Conservation (phyloP, 805 yeast genomes). For the Dipodascus albidus region DNA sequence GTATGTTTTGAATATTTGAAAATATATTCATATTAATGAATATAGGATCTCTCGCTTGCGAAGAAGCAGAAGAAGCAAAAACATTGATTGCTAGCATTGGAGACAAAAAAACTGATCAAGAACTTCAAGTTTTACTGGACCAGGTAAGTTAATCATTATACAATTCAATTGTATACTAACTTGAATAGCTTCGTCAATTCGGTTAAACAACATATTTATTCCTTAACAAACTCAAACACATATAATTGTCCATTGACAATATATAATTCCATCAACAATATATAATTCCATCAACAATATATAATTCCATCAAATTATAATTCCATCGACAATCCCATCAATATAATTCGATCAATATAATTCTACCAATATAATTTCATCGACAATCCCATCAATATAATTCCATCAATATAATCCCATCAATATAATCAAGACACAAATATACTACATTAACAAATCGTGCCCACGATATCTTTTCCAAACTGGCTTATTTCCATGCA, state of each 20-base stretch:
- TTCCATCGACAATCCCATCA: no score
- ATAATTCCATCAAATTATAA: no score
- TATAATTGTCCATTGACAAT: no score
- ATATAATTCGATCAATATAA: no score
- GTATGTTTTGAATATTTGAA: constrained; percentile 13
- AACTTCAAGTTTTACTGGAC: constrained; percentile 74
- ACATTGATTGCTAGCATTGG: constrained; percentile 82
- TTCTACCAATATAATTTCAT: no score
- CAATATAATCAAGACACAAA: neutral
- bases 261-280: no score
- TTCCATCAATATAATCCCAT: neutral
- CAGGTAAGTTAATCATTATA: constrained; percentile 62
- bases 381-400: neutral
- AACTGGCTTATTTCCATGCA: constrained; percentile 15
- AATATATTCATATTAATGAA: neutral
- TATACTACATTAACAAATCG: neutral
- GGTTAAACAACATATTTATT: constrained; percentile 7
- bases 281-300: no score
- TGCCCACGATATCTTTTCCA: neutral
- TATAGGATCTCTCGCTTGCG: constrained; percentile 77
- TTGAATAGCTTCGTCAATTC: constrained; percentile 17
- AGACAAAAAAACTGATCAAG: constrained; percentile 74
- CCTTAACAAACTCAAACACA: no score
- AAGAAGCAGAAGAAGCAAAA: constrained; percentile 94
- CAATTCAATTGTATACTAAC: constrained; percentile 20